A percentile compares a stretch with the other conserved stretches of the same genome.
Conservation (phyloP, 2,329 filamentous ascomycete genomes). For the Fusarium sacchari region DNA sequence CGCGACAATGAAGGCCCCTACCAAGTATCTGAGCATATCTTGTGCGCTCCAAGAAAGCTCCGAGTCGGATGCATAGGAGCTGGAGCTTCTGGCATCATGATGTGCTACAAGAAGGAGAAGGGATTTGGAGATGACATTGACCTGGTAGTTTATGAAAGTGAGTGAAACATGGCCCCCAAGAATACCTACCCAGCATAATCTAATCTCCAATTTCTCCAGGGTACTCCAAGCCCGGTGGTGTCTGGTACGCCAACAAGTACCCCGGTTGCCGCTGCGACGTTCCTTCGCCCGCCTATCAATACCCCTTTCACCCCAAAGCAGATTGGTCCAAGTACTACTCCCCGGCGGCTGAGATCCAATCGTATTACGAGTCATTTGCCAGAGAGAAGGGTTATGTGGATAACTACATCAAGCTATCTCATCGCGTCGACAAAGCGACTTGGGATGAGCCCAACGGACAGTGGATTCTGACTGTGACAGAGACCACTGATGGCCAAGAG, state of each 20-base stretch:
- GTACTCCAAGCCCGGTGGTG: slow-evolving; percentile 42
- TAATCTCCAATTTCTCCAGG: neutral
- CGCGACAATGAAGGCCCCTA: neutral
- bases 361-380: slow-evolving; percentile 49
- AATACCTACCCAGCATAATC: neutral
- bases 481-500: neutral
- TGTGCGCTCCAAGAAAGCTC: slow-evolving; percentile 9
- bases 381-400: slow-evolving; percentile 45
- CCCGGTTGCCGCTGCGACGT: slow-evolving; percentile 49
- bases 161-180: neutral
- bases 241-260: slow-evolving; percentile 51
- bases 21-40: slow-evolving; percentile 6
- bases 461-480: slow-evolving; percentile 5
- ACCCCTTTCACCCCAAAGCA: slow-evolving; percentile 56
- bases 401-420: slow-evolving; percentile 41
- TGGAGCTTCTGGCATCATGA: slow-evolving; percentile 16
- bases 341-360: slow-evolving; percentile 51
- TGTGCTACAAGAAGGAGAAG: slow-evolving; percentile 22
- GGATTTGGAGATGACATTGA: slow-evolving; percentile 15
- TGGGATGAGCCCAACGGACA: slow-evolving; percentile 37
- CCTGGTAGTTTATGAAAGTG: slow-evolving; percentile 13
- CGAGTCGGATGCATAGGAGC: slow-evolving; percentile 13
- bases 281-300: slow-evolving; percentile 56
- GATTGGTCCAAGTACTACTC: slow-evolving; percentile 56
- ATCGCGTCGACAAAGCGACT: slow-evolving; percentile 37